Conservation (phyloP, 2,329 filamentous ascomycete species). For the Penicillium paneum region DNA sequence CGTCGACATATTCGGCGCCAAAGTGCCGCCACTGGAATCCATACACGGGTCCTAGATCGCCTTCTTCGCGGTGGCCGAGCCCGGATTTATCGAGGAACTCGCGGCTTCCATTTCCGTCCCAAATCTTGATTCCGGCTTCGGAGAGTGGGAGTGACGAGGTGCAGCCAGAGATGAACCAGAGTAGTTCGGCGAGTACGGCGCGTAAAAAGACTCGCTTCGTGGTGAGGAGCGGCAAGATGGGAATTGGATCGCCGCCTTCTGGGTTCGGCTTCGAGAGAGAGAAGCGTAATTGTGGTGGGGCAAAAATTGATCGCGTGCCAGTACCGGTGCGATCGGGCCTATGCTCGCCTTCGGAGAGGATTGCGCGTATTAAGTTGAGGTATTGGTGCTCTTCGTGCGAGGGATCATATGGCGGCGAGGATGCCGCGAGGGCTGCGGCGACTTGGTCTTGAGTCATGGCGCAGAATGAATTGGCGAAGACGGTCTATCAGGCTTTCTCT, state of each 20-base stretch:
- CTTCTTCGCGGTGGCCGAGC: conserved; percentile 73
- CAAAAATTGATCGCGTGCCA: conserved; percentile 85
- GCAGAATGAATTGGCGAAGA: not conserved
- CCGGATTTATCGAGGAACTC: conserved; percentile 85
- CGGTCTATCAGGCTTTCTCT: not conserved
- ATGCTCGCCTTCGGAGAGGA: conserved; percentile 78
- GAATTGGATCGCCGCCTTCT: conserved; percentile 45
- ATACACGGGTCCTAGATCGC: conserved; percentile 92
- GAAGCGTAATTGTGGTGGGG: conserved; percentile 83
- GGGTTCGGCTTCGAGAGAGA: conserved; percentile 61
- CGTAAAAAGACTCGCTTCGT: conserved; percentile 95
- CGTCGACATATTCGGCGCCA: conserved; percentile 81
- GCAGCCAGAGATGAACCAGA: conserved; percentile 88
- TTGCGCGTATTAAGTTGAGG: conserved; percentile 80
- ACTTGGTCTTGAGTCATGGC: conserved; percentile 24
- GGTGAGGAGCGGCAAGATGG: conserved; percentile 86
- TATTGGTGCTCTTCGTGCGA: conserved; percentile 90
- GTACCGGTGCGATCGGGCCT: conserved; percentile 92
- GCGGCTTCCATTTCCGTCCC: conserved; percentile 94
- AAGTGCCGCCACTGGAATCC: conserved; percentile 99
- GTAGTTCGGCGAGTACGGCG: conserved; percentile 84
- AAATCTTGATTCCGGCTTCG: conserved; percentile 85
- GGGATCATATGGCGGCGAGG: conserved; percentile 25
- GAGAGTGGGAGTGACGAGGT: conserved; percentile 77
- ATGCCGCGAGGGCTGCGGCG: conserved; percentile 6